These are phyloP conservation scores for Rubroboletus satanas DNA, from an alignment of 768 basidiomycete genomes.

Conservation along the genomic window DNA sequence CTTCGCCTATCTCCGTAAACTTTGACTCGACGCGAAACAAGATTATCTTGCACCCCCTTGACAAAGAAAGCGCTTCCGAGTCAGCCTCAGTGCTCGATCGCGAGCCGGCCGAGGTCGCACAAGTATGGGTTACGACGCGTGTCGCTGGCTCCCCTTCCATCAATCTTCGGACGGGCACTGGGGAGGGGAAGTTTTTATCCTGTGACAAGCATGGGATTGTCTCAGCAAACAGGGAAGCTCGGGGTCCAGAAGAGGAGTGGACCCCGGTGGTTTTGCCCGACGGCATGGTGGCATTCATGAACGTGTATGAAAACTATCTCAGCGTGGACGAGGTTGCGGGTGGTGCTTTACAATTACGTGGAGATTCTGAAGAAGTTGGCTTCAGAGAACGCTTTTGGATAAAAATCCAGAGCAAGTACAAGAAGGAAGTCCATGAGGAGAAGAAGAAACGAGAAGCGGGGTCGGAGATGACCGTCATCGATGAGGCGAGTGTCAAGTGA, in stretches of 20 bases:
- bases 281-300: constrained; percentile 86
- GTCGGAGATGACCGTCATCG: constrained; percentile 48
- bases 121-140: constrained; percentile 89
- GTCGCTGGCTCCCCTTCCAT: constrained; percentile 80
- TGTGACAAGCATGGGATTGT: constrained; percentile 85
- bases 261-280: constrained; percentile 77
- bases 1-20: constrained; percentile 70
- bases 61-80: constrained; percentile 53
- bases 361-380: constrained; percentile 82
- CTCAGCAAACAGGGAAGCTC: constrained; percentile 79
- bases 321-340: constrained; percentile 84
- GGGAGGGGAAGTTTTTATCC: constrained; percentile 86
- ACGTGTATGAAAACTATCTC: constrained; percentile 86
- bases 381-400: constrained; percentile 86
- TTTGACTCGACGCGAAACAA: constrained; percentile 74
- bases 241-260: constrained; percentile 94
- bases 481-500: constrained; percentile 75
- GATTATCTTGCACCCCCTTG: constrained; percentile 61
- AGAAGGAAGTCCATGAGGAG: constrained; percentile 77
- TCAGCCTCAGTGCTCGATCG: constrained; percentile 53
- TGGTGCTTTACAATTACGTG: constrained; percentile 70
- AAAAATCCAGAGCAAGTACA: constrained; percentile 86
- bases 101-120: constrained; percentile 74
- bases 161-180: constrained; percentile 83
- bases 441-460: constrained; percentile 64